phyloP scores from a whole-genome alignment of 2,329 filamentous ascomycete species.

The Periconia sp. region DNA sequence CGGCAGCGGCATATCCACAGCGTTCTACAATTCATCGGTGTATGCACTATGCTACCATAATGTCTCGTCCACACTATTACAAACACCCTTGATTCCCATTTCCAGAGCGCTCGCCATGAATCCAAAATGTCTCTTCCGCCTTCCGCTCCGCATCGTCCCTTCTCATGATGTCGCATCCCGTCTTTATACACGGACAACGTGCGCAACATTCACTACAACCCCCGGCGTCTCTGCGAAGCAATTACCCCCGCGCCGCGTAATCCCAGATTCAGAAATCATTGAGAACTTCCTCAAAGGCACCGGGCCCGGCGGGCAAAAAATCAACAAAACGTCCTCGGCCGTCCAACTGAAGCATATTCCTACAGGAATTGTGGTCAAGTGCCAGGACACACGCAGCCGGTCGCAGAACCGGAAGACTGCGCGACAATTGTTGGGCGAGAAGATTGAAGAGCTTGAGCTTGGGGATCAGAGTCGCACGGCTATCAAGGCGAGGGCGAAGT shows the following conservation, averaged over 20 bases:
- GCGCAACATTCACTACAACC: conserved; percentile 18
- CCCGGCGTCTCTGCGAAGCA: conserved; percentile 20
- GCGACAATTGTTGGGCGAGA: conserved; percentile 72
- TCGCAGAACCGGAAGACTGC: conserved; percentile 87
- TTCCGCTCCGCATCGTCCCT: conserved; percentile 7
- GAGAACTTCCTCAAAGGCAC: conserved; percentile 88
- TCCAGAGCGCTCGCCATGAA: conserved; percentile 1
- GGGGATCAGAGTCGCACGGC: conserved; percentile 69
- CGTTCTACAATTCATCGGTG: not conserved
- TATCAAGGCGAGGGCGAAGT: conserved; percentile 64
- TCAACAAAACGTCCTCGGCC: conserved; percentile 96
- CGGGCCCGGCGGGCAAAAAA: conserved; percentile 94
- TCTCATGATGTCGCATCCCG: conserved; percentile 4
- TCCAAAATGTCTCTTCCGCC: conserved; percentile 2
- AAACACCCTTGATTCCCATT: conserved; percentile 4
- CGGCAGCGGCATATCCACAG: too few relatives aligned
- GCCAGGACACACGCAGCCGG: conserved; percentile 84
- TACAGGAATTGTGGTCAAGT: conserved; percentile 91
- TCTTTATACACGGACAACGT: conserved; percentile 6
- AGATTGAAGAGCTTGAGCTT: conserved; percentile 72
- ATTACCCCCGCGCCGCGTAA: conserved; percentile 70
- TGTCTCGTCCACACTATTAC: conserved; percentile 7
- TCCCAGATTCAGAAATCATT: conserved; percentile 77
- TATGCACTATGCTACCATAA: conserved; percentile 18
- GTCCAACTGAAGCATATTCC: conserved; percentile 90